Evolutionary conservation across 2,329 filamentous ascomycete species (phyloP), one percentile per base, ranked within the genome.

Genomic region (Cercospora sp.): DNA sequence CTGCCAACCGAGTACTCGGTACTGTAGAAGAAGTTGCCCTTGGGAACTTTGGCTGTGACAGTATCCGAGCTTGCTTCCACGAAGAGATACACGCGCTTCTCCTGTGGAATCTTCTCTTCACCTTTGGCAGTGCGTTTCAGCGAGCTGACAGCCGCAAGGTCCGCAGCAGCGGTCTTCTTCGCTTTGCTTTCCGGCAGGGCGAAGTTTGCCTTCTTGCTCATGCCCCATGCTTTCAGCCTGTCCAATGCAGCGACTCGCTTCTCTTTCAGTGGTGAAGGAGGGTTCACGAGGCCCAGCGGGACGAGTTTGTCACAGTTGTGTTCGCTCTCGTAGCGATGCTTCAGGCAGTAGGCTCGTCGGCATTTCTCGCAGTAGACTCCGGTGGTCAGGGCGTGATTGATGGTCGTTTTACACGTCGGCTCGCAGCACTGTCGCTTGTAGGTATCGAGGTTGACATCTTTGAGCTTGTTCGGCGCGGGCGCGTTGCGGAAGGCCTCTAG

Each of bases 61-160:
- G 93, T 96, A 75, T 92, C 91, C 9, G 92, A 91, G 75, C 94
- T 93, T 0, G 94, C 95, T 78, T 98, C 94, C 18, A 97, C 92
- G 77, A 91, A 90, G 0, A 99, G 77, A 77, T 98, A 98, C 1
- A 99, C 82, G n/a, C 95, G 84, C 82, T 96, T 97, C 71, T 97
- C 93, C 0, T 84, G 79, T 0, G 93, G 84, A 0, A 97, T 80
- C 75, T 93, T 94, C 9, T 89, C 88, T 72, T 98, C 94, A 0
- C 96, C 96, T 81, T 97, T 97, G 2, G 95, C 94, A 0, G 87
- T 89, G 78, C 90, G 91, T 82, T 97, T 97, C 51, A 99, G 83
- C 9, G 86, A 88, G 71, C 93, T 93, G 6, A 94, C 84, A 5
- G 90, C 91, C 2, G 89, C 83, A 18, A 91, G 73, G 2, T 90